Base-by-base conservation (phyloP, 208 protist genomes). In the Tritrichomonas musculus region DNA sequence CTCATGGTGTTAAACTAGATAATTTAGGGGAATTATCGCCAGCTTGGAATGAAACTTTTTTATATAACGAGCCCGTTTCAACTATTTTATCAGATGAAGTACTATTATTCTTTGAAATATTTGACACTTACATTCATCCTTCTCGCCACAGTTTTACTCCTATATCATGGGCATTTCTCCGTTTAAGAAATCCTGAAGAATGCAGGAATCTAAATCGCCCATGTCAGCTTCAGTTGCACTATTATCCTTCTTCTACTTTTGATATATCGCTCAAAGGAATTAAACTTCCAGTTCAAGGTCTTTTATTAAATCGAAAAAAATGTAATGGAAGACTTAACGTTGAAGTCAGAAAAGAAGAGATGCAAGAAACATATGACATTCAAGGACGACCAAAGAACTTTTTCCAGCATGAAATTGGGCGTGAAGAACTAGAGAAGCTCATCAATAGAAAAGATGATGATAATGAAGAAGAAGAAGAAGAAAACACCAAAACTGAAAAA, bases 401-500 rank as follows among this genome's bases (percentile, higher is more conserved):
- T 20, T 88, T 88, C 47, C 77, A 88, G 11, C 77, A 47, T 49
- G 77, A 88, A 88, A 57, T 88, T 57, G 77, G 77, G 14, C 22
- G 17, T 11, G 77, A 88, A 39, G 1, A 0, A 33, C 44, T 88
- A 39, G 41, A 53, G 5, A 88, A 44, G 0, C n/a, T 88, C 1
- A 47, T 88, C 44, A 30, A 88, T 53, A 44, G 47, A 1, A 33
- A 88, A 88, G 77, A 60, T 11, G 17, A 44, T 27, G 13, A 3
- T 39, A 27, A 88, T 39, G 20, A 53, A 22, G 77, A 88, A 88
- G 57, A n/a, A 14, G 77, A 88, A 57, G 47, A 60, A 27, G 27
- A 44, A 88, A 47, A 88, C 33, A 27, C 13, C 17, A 30, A 57
- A 53, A 30, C 25, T 17, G 69, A 77, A 77, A 25, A 77, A 44